phyloP scores from a whole-genome alignment of 805 yeast genomes.

The Candida sakaeoensis region DNA sequence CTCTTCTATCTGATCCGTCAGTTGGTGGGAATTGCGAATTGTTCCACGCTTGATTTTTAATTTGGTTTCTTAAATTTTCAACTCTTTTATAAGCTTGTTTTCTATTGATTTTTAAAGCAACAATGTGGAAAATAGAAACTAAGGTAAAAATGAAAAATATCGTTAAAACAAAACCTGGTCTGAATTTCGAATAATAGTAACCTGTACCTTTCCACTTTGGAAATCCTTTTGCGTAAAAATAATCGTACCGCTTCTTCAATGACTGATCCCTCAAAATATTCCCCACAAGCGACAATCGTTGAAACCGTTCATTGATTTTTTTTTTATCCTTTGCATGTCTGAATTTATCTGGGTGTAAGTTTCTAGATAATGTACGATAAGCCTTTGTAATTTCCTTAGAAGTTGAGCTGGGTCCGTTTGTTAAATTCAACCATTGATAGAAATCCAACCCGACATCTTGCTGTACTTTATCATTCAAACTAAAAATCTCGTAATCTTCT shows the following conservation, averaged over 20 bases:
- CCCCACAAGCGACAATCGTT: constrained; percentile 72
- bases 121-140: constrained; percentile 55
- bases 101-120: constrained; percentile 50
- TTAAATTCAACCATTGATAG: constrained; percentile 62
- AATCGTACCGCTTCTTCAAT: constrained; percentile 73
- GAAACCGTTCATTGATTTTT: constrained; percentile 65
- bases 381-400: constrained; percentile 57
- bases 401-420: constrained; percentile 43
- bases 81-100: constrained; percentile 57
- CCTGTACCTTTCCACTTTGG: constrained; percentile 76
- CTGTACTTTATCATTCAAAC: constrained; percentile 59
- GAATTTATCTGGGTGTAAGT: constrained; percentile 83
- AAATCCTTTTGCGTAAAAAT: constrained; percentile 76
- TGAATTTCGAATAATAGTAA: constrained; percentile 60
- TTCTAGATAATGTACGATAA: constrained; percentile 66
- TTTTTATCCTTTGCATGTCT: constrained; percentile 29
- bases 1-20: constrained; percentile 46
- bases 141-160: constrained; percentile 48
- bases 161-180: constrained; percentile 60
- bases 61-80: constrained; percentile 45
- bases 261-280: constrained; percentile 59
- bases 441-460: constrained; percentile 66
- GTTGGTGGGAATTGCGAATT: constrained; percentile 46
- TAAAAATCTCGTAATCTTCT: constrained; percentile 79
- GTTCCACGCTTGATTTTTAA: constrained; percentile 57